Percentiles rank a stretch among this genome's conserved stretches.
These are phyloP conservation scores for Phaeotremella skinneri DNA, from an alignment of 768 basidiomycete genomes.

Conservation along the genomic window DNA sequence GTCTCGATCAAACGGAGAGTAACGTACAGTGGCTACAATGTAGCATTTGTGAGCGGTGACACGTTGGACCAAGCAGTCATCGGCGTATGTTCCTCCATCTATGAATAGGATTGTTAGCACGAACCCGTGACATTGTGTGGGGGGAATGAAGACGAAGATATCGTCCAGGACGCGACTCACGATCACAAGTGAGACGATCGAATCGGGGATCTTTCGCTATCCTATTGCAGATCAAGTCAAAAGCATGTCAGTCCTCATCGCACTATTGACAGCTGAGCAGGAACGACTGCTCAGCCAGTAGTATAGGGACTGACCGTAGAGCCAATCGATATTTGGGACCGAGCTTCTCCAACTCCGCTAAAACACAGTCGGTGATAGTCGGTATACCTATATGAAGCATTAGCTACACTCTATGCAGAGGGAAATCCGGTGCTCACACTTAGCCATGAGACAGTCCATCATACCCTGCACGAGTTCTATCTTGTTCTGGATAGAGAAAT, in stretches of 20 bases:
- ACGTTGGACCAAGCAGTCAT: constrained; percentile 95
- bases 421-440: constrained; percentile 62
- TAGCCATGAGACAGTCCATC: constrained; percentile 99
- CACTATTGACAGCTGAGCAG: no score
- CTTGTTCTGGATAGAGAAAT: constrained; percentile 96
- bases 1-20: no score
- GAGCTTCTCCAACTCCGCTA: constrained; percentile 96
- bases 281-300: no score
- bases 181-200: constrained; percentile 86
- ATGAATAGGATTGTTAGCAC: not conserved
- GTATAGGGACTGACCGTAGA: constrained; percentile 73
- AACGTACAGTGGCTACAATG: constrained; percentile 76
- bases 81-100: constrained; percentile 93
- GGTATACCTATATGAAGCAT: constrained; percentile 72
- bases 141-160: not conserved
- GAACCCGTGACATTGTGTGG: not conserved
- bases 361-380: constrained; percentile 98
- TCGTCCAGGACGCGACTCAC: constrained; percentile 31
- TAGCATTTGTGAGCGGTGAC: constrained; percentile 94
- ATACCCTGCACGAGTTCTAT: constrained; percentile 93
- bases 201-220: constrained; percentile 96
- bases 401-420: not conserved
- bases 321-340: constrained; percentile 94
- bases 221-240: constrained; percentile 54
- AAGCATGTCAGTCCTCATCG: no score